These are phyloP conservation scores for Suhomyces pyralidae DNA, from an alignment of 805 yeast genomes.

Conservation along the genomic window DNA sequence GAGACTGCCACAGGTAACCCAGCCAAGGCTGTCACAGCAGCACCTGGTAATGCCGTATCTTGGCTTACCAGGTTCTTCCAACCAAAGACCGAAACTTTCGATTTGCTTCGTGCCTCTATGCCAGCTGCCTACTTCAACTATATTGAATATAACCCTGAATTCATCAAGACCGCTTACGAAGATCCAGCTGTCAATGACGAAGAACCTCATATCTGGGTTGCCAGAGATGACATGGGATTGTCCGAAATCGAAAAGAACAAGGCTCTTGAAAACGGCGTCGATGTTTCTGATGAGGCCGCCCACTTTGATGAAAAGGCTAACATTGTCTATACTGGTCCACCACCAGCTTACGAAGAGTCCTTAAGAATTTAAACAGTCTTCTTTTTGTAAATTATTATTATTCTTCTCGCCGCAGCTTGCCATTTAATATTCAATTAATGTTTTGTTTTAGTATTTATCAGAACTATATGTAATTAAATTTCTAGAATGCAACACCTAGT, in stretches of 20 bases:
- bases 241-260: conserved; percentile 55
- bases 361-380: conserved; percentile 27
- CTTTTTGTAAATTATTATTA: not conserved
- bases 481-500: not conserved
- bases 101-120: conserved; percentile 40
- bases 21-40: conserved; percentile 9
- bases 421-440: not conserved
- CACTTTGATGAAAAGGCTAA: conserved; percentile 56
- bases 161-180: conserved; percentile 43
- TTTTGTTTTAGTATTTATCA: not conserved
- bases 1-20: conserved; percentile 1
- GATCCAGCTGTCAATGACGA: conserved; percentile 57
- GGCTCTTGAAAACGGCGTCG: conserved; percentile 53
- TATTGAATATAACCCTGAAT: conserved; percentile 40
- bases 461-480: not conserved
- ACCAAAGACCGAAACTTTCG: conserved; percentile 49
- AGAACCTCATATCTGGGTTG: conserved; percentile 68
- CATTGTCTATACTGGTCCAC: conserved; percentile 55
- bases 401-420: not conserved
- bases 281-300: conserved; percentile 58
- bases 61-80: conserved; percentile 41
- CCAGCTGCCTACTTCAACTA: conserved; percentile 42
- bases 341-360: conserved; percentile 64
- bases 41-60: conserved; percentile 22
- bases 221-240: conserved; percentile 65